Evolutionary conservation across 2,329 filamentous ascomycete species (phyloP).

Genomic region (Microdochium paspali): DNA sequence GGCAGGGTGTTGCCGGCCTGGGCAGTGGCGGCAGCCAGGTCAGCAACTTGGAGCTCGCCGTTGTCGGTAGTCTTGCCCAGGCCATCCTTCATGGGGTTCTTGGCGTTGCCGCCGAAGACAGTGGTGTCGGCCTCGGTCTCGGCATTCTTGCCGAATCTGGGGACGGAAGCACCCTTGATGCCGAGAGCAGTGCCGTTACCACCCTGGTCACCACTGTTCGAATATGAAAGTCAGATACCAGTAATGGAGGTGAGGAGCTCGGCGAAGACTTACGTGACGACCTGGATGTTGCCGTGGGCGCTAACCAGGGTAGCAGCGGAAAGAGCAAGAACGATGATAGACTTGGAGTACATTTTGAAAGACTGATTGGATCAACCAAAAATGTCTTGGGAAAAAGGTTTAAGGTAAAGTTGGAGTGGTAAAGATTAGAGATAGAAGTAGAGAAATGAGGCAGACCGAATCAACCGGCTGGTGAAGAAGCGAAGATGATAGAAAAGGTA

Average conservation of each 20-base stretch:
- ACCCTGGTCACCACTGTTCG: conserved; percentile 6
- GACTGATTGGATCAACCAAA: not conserved
- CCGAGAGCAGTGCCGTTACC: conserved; percentile 9
- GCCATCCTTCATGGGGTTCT: conserved; percentile 6
- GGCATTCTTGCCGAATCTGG: conserved; percentile 6
- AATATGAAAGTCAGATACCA: not conserved
- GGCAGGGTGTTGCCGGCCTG: conserved; percentile 10
- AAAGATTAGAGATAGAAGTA: conserved; percentile 1
- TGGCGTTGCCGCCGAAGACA: conserved; percentile 6
- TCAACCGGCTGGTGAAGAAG: conserved; percentile 4
- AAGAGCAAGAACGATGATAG: conserved; percentile 5
- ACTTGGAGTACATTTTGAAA: conserved; percentile 5
- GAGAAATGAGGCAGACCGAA: conserved; percentile 5
- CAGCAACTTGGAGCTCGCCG: conserved; percentile 7
- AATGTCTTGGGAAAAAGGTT: not conserved
- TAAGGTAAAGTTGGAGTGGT: not conserved
- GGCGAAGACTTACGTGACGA: conserved; percentile 2
- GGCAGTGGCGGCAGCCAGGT: conserved; percentile 6
- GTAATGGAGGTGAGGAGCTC: not conserved
- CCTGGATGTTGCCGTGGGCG: conserved; percentile 8
- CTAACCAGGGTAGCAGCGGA: not conserved
- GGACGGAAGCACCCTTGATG: conserved; percentile 12
- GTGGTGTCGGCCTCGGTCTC: conserved; percentile 21
- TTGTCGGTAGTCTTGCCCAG: conserved; percentile 10
- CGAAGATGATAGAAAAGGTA: no score